These are phyloP conservation scores for Inonotus obliquus DNA, from an alignment of 1,284 basidiomycete species.

Conservation along the genomic window DNA sequence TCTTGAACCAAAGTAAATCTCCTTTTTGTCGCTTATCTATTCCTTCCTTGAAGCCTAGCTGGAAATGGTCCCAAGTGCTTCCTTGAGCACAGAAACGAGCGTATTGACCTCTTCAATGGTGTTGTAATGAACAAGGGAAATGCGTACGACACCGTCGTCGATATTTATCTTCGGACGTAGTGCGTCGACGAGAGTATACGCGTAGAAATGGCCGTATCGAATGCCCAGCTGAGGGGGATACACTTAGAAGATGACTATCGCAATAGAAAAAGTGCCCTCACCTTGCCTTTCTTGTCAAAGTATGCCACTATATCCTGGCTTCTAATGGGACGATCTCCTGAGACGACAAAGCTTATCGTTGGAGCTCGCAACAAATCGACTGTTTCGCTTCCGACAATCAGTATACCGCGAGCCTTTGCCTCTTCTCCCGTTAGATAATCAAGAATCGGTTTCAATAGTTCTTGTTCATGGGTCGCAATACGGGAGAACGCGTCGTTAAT, in stretches of 20 bases:
- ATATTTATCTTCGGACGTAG: constrained; percentile 51
- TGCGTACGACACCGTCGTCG: constrained; percentile 66
- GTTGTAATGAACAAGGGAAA: constrained; percentile 81
- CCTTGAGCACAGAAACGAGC: constrained; percentile 52
- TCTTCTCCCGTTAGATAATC: constrained; percentile 35
- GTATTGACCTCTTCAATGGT: constrained; percentile 61
- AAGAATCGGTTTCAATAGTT: constrained; percentile 38
- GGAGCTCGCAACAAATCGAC: constrained; percentile 49
- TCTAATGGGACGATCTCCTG: constrained; percentile 44
- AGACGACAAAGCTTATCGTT: constrained; percentile 69
- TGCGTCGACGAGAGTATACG: constrained; percentile 56
- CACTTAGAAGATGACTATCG: neutral
- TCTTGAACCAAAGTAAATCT: too few species aligned
- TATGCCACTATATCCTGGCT: constrained; percentile 61
- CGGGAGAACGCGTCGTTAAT: constrained; percentile 45
- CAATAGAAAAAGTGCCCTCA: constrained; percentile 32
- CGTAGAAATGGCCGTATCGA: constrained; percentile 77
- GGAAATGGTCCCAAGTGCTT: constrained; percentile 22
- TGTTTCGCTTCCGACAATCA: constrained; percentile 59
- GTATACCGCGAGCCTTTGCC: constrained; percentile 50
- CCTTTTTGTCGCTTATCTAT: neutral
- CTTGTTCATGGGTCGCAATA: constrained; percentile 44
- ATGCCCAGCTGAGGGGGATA: constrained; percentile 56
- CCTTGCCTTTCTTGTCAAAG: constrained; percentile 56
- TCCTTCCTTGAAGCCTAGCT: neutral